phyloP scores from a whole-genome alignment of 495 filamentous ascomycete genomes.

The Penicillium silybi region DNA sequence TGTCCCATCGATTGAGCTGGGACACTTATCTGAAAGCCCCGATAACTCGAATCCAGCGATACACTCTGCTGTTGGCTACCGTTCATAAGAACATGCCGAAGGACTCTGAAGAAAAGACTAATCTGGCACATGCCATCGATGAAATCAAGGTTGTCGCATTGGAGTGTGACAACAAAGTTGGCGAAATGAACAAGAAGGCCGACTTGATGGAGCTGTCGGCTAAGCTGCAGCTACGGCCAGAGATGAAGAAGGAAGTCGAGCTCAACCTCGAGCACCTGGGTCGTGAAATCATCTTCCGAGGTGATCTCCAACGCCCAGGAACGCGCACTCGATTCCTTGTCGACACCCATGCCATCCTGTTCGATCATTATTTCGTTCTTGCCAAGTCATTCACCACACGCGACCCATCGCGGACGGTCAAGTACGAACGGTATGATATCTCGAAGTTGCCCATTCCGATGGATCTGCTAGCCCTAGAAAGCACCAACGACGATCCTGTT shows the following conservation, averaged over 20 bases:
- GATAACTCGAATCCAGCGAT: slow-evolving; percentile 89
- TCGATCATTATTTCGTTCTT: slow-evolving; percentile 94
- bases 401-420: slow-evolving; percentile 60
- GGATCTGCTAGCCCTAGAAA: slow-evolving; percentile 90
- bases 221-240: slow-evolving; percentile 78
- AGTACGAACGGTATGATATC: slow-evolving; percentile 88
- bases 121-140: slow-evolving; percentile 82
- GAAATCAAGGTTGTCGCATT: slow-evolving; percentile 89
- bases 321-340: slow-evolving; percentile 81
- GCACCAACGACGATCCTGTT: slow-evolving; percentile 84
- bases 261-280: slow-evolving; percentile 90
- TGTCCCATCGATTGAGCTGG: slow-evolving; percentile 86
- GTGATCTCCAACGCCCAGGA: slow-evolving; percentile 85
- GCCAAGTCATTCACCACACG: slow-evolving; percentile 71
- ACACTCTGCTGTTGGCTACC: slow-evolving; percentile 75
- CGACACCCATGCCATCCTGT: slow-evolving; percentile 87
- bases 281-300: slow-evolving; percentile 80
- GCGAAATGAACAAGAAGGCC: slow-evolving; percentile 90
- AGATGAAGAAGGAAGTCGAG: slow-evolving; percentile 77
- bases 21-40: slow-evolving; percentile 91
- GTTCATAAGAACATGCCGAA: slow-evolving; percentile 78
- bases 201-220: slow-evolving; percentile 76
- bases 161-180: slow-evolving; percentile 93
- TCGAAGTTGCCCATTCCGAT: slow-evolving; percentile 96
- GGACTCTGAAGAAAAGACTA: slow-evolving; percentile 87